These are phyloP conservation scores for Venturia nashicola DNA, from an alignment of 2,329 filamentous ascomycete species.

Conservation along the genomic window DNA sequence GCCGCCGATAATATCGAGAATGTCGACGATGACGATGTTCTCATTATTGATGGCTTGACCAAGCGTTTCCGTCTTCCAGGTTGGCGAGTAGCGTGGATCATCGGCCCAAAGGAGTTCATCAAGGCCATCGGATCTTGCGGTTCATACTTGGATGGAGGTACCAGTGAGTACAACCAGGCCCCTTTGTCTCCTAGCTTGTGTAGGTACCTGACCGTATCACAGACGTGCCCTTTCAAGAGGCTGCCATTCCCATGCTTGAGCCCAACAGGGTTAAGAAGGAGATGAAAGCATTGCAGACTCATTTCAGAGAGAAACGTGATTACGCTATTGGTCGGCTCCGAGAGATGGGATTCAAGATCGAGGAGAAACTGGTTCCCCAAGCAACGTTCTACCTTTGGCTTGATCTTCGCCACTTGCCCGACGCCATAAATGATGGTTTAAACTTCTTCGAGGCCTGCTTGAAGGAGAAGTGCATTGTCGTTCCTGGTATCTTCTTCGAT, in stretches of 20 bases:
- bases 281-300: constrained; percentile 78
- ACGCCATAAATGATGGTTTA: constrained; percentile 78
- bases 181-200: background rate
- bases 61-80: constrained; percentile 94
- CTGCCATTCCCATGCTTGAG: constrained; percentile 85
- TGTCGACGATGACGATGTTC: constrained; percentile 79
- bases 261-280: constrained; percentile 67
- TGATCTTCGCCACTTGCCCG: constrained; percentile 52
- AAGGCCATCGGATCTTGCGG: constrained; percentile 86
- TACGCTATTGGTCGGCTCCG: constrained; percentile 70
- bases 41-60: constrained; percentile 90
- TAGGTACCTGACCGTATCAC: background rate
- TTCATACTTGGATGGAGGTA: constrained; percentile 86
- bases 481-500: constrained; percentile 97
- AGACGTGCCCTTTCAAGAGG: constrained; percentile 91
- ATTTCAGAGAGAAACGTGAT: constrained; percentile 90
- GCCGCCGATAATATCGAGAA: constrained; percentile 84
- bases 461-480: constrained; percentile 89
- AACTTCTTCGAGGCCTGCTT: constrained; percentile 96
- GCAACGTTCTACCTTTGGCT: constrained; percentile 91
- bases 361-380: constrained; percentile 57
- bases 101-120: constrained; percentile 94
- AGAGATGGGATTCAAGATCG: constrained; percentile 75
- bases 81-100: constrained; percentile 93
- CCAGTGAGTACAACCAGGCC: constrained; percentile 22